Evolutionary conservation across 441 rosid species (phyloP).

Genomic region (Bocquillonia castaneifolia): DNA sequence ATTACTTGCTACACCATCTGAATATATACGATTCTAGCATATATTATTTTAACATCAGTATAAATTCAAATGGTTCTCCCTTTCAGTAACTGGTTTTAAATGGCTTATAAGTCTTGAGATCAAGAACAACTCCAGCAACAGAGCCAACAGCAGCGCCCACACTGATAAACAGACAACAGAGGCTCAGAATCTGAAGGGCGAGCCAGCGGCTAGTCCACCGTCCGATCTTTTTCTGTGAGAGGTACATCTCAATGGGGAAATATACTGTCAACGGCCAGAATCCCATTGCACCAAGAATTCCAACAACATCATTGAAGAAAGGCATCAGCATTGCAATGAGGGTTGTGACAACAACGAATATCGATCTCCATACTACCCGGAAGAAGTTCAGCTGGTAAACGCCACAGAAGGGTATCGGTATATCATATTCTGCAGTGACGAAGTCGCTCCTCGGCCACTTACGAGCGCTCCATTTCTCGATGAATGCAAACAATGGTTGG

Average conservation of each 20-base stretch:
- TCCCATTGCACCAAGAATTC: constrained; percentile 65
- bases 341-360: constrained; percentile 57
- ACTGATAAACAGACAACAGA: constrained; percentile 44
- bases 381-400: constrained; percentile 50
- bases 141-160: constrained; percentile 72
- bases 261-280: constrained; percentile 80
- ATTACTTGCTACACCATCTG: too few species aligned
- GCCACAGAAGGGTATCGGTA: constrained; percentile 39
- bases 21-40: too few species aligned
- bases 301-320: constrained; percentile 67
- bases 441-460: constrained; percentile 42
- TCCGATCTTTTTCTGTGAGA: constrained; percentile 47
- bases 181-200: constrained; percentile 54
- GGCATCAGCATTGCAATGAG: constrained; percentile 73
- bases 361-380: constrained; percentile 62
- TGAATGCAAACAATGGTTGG: constrained; percentile 69
- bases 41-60: too few species aligned
- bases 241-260: constrained; percentile 75
- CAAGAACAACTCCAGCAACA: constrained; percentile 49
- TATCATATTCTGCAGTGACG: constrained; percentile 40
- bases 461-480: constrained; percentile 43
- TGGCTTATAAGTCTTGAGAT: constrained; percentile 60
- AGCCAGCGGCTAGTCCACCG: constrained; percentile 59
- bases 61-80: too few species aligned
- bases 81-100: constrained; percentile 38